Conservation (phyloP, 2,329 filamentous ascomycete genomes). For the Neonectria magnoliae region DNA sequence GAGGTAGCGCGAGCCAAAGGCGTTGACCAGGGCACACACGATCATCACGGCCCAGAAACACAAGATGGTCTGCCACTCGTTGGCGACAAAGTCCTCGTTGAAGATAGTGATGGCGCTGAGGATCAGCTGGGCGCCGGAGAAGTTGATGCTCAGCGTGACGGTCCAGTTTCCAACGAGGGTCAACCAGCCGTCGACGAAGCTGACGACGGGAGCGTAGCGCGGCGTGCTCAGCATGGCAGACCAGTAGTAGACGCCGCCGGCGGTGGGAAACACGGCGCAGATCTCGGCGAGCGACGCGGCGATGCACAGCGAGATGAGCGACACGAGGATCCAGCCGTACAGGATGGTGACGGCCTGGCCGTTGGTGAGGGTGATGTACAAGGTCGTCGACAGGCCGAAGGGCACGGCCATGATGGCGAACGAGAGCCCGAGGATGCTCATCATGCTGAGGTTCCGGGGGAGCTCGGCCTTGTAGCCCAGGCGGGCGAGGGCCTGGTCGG, state of each 20-base stretch:
- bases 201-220: slow-evolving; percentile 69
- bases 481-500: slow-evolving; percentile 56
- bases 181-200: slow-evolving; percentile 80
- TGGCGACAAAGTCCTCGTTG: slow-evolving; percentile 65
- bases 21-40: slow-evolving; percentile 73
- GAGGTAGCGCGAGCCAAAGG: slow-evolving; percentile 67
- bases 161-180: slow-evolving; percentile 78
- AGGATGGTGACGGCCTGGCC: slow-evolving; percentile 79
- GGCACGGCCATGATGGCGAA: slow-evolving; percentile 63
- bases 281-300: slow-evolving; percentile 79
- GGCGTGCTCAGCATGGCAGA: slow-evolving; percentile 72
- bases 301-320: slow-evolving; percentile 76
- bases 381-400: slow-evolving; percentile 60
- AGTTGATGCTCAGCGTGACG: slow-evolving; percentile 75
- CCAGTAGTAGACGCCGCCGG: slow-evolving; percentile 78
- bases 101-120: slow-evolving; percentile 74
- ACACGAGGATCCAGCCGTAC: slow-evolving; percentile 73
- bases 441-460: slow-evolving; percentile 60
- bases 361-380: slow-evolving; percentile 68
- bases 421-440: slow-evolving; percentile 60
- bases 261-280: slow-evolving; percentile 71
- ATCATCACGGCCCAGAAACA: slow-evolving; percentile 76
- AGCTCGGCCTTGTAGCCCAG: slow-evolving; percentile 62
- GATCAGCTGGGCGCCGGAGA: slow-evolving; percentile 75
- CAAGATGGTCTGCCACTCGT: slow-evolving; percentile 78